Percentiles rank a stretch among this genome's conserved stretches.
phyloP scores from a whole-genome alignment of 2,329 filamentous ascomycete species.

The Ophiocordyceps camponoti-saundersi region DNA sequence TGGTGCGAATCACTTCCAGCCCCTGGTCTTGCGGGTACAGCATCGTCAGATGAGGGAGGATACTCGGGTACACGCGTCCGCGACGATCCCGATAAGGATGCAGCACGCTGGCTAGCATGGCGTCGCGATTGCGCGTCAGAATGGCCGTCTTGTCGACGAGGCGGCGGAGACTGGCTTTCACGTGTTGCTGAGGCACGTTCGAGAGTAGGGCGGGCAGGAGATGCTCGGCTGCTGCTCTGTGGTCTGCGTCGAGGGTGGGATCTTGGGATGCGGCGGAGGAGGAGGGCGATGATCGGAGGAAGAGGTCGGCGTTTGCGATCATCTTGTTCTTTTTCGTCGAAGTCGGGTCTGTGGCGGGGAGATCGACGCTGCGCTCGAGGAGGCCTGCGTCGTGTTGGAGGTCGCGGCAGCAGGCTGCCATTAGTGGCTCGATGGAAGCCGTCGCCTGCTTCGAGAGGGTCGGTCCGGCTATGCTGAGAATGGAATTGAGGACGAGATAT shows the following conservation, averaged over 20 bases:
- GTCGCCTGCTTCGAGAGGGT: constrained; percentile 50
- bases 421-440: constrained; percentile 40
- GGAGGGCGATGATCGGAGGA: constrained; percentile 23
- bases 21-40: constrained; percentile 44
- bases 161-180: constrained; percentile 55
- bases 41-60: constrained; percentile 62
- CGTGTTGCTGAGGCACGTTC: constrained; percentile 44
- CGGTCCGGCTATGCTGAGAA: constrained; percentile 47
- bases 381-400: constrained; percentile 39
- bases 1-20: constrained; percentile 54
- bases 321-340: constrained; percentile 18
- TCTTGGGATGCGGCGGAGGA: constrained; percentile 13
- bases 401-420: constrained; percentile 59
- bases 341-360: constrained; percentile 5
- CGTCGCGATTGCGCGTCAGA: constrained; percentile 47
- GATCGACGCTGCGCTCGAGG: constrained; percentile 21
- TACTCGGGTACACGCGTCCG: constrained; percentile 50
- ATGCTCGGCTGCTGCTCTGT: constrained; percentile 36
- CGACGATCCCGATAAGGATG: constrained; percentile 54
- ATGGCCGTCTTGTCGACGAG: constrained; percentile 72
- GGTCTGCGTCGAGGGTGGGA: constrained; percentile 21
- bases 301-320: constrained; percentile 53
- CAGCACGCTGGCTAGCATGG: constrained; percentile 68
- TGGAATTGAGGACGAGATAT: constrained; percentile 39
- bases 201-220: constrained; percentile 49